Evolutionary conservation across 257 asterid species (phyloP).

Genomic region (Avicennia marina): DNA sequence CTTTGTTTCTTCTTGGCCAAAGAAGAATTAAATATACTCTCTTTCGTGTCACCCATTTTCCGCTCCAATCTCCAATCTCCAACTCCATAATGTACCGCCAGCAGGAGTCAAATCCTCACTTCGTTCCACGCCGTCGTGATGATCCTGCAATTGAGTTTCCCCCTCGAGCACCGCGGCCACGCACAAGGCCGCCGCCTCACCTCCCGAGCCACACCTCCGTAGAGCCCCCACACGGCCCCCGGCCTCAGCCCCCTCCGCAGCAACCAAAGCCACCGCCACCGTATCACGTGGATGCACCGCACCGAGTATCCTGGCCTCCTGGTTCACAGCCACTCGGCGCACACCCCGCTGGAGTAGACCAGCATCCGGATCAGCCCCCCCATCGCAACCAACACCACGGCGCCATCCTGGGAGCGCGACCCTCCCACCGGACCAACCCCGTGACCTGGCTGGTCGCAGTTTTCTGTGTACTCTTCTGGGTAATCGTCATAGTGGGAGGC

Average conservation of each 20-base stretch:
- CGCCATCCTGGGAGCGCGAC: slow-evolving; percentile 23
- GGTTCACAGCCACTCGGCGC: background rate
- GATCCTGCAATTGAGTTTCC: slow-evolving; percentile 32
- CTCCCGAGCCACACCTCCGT: slow-evolving; percentile 10
- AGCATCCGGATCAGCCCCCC: background rate
- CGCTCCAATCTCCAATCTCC: background rate
- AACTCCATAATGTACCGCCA: slow-evolving; percentile 33
- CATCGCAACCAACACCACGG: slow-evolving; percentile 1
- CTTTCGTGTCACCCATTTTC: background rate
- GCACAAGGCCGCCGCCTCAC: slow-evolving; percentile 21
- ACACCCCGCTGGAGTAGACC: background rate
- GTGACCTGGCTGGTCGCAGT: slow-evolving; percentile 79
- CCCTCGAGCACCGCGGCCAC: slow-evolving; percentile 19
- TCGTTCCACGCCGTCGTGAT: slow-evolving; percentile 31
- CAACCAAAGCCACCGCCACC: slow-evolving; percentile 14
- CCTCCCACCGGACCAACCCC: slow-evolving; percentile 39
- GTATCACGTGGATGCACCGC: slow-evolving; percentile 11
- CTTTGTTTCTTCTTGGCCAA: slow-evolving; percentile 4
- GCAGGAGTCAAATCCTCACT: slow-evolving; percentile 39
- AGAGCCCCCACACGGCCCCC: slow-evolving; percentile 20
- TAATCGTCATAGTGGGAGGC: slow-evolving; percentile 67
- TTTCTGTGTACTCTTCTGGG: slow-evolving; percentile 75
- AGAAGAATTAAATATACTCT: slow-evolving; percentile 1
- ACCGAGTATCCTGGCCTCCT: slow-evolving; percentile 10
- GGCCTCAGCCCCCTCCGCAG: slow-evolving; percentile 17